phyloP scores from a whole-genome alignment of 768 basidiomycete genomes.

The Suillus alpinus region DNA sequence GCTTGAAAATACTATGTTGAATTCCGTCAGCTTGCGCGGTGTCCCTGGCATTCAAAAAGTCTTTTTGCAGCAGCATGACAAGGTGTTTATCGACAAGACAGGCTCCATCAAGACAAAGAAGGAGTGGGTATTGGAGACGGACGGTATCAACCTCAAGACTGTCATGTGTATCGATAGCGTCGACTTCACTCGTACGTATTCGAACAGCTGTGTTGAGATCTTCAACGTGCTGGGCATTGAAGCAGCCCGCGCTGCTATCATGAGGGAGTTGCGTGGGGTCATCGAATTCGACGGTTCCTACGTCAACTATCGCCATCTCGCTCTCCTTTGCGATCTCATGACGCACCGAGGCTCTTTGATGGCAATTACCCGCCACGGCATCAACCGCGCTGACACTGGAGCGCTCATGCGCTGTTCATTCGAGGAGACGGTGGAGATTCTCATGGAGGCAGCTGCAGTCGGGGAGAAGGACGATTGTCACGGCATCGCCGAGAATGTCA shows the following conservation, averaged over 20 bases:
- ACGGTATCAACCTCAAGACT: constrained; percentile 92
- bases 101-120: constrained; percentile 62
- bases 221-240: constrained; percentile 96
- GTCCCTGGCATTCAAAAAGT: constrained; percentile 89
- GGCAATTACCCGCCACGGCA: constrained; percentile 99
- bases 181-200: constrained; percentile 89
- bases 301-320: constrained; percentile 97
- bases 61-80: constrained; percentile 89
- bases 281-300: constrained; percentile 99
- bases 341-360: constrained; percentile 92
- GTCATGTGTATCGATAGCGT: constrained; percentile 96
- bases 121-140: constrained; percentile 98
- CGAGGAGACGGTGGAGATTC: constrained; percentile 98
- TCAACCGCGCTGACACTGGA: constrained; percentile 98
- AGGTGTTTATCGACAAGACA: constrained; percentile 58
- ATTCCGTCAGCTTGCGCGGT: constrained; percentile 91
- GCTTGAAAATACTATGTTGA: constrained; percentile 94
- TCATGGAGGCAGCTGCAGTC: constrained; percentile 98
- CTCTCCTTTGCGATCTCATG: constrained; percentile 97
- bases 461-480: constrained; percentile 99
- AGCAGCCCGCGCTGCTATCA: constrained; percentile 90
- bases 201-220: constrained; percentile 95
- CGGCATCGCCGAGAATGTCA: constrained; percentile 97
- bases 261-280: constrained; percentile 91
- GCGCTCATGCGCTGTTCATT: constrained; percentile 98